Evolutionary conservation across 495 filamentous ascomycete genomes (phyloP), one percentile per base, ranked within the genome.

Genomic region (Friedmanniomyces endolithicus): DNA sequence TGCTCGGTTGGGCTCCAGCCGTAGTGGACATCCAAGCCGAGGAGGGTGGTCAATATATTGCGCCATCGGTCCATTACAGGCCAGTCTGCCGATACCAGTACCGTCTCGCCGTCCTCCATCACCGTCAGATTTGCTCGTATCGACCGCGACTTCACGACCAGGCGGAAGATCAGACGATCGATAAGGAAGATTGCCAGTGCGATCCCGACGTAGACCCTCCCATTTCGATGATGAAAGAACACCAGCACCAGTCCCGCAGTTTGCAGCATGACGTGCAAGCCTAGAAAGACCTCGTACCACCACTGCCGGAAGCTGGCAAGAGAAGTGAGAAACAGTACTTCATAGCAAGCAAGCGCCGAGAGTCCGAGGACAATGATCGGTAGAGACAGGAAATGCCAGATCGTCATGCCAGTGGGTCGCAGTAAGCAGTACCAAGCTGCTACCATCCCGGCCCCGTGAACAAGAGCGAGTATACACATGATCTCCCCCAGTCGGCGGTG

Each of bases 261-360:
- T 61, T 81, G 80, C 17, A 82, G 62, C 23, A 75, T 14, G 31
- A 82, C 67, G 58, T 84, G 82, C 11, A 71, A 68, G 29, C 71
- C 75, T 37, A 79, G 71, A 59, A 85, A 79, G 11, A 78, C 49
- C 64, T 83, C 77, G 59, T 83, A 84, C 65, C 73, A 78, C 16
- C 65, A 59, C 44, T 71, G 68, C 4, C 73, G 65, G 48, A 75
- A 77, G 54, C 70, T 74, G 17, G 68, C 70, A 6, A 78, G 66
- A 16, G 72, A 76, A 0, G 74, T 79, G 35, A 77, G 69, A 53
- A 74, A 78, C 1, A 81, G 61, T 12, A 72, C 11, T 55, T 77
- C 71, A 51, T 79, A 80, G 1, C 73, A 67, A 9, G 72, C 48
- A 43, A 78, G 77, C 16, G 75, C 72, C 0, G 68, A 65, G 4